Base-by-base conservation (phyloP, 352 stramenopile genomes). In the Phytophthora niederhauseri region DNA sequence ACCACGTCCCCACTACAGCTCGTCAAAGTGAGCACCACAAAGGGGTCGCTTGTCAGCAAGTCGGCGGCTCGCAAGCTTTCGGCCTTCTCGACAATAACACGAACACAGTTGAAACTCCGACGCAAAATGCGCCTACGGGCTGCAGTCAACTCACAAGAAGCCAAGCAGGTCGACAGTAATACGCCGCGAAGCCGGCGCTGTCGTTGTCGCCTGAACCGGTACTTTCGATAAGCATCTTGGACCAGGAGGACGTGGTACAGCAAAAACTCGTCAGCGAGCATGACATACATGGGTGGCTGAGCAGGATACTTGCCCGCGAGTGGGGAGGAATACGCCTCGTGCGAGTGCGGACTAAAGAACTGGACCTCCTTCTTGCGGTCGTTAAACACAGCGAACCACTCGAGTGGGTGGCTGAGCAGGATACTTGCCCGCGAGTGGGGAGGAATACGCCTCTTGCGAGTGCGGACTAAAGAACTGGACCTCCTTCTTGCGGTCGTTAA, bases 181-280 rank as follows among this genome's bases (percentile, higher is more conserved):
- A 90, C 55, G 0, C 84, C 82, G 22, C 68, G 74, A 15, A 82
- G 17, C 1, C 57, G 58, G 0, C 78, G 73, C 0, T 72, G 61
- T 22, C 66, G 66, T 11, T 54, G 66, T 9, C 71, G 73, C 41
- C 66, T 66, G 0, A 11, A n/a, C 6, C 54, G 67, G 46, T 75
- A 78, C 36, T 62, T 70, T 4, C 86, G 79, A 62, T 84, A 90
- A 0, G 82, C 75, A 54, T 92, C 84, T 76, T 94, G 86, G 1
- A 91, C 75, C 12, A 92, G 61, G 51, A 94, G 68, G 3, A 91
- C 82, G 46, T 89, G 75, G 54, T 91, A 94, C 20, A 94, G 66
- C 31, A 83, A 64, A 49, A 73, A 80, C 20, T 84, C 70, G 15
- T 92, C 77, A 8, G 70, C 86, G 0, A 84, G 50, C 77, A 92